Conservation (phyloP, 2,329 filamentous ascomycete genomes). For the Colletotrichum tofieldiae region DNA sequence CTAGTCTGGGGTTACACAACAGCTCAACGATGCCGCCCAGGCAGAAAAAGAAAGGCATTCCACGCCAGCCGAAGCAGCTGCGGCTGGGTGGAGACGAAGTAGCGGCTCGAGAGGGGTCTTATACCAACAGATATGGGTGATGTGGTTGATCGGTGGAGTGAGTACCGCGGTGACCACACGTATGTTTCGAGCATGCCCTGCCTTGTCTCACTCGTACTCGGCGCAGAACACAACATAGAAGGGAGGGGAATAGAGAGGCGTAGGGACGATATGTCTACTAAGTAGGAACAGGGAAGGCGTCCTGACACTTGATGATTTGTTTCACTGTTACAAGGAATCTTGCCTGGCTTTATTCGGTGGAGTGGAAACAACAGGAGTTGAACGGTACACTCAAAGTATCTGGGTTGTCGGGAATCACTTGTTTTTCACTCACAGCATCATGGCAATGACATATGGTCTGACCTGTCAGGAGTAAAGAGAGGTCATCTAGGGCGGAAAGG, state of each 20-base stretch:
- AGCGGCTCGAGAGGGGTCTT: not conserved
- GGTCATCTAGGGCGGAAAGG: not conserved
- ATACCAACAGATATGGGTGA: not conserved
- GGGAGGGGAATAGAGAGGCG: constrained; percentile 2
- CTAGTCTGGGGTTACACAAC: not conserved
- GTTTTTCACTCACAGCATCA: constrained; percentile 4
- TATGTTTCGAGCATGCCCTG: not conserved
- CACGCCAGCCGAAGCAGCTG: not conserved
- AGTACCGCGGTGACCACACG: not conserved
- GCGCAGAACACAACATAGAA: not conserved
- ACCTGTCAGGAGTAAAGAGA: not conserved
- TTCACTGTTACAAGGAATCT: not conserved
- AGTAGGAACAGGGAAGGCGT: constrained; percentile 6
- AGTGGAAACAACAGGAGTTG: constrained; percentile 12
- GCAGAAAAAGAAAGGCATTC: not conserved
- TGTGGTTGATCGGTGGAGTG: not conserved
- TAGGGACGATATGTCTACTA: not conserved
- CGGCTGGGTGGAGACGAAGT: not conserved
- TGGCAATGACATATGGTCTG: constrained; percentile 6
- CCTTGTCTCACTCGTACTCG: not conserved
- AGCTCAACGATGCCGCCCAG: not conserved
- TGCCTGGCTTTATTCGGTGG: constrained; percentile 2
- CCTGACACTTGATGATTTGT: constrained; percentile 14
- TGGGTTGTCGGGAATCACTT: not conserved
- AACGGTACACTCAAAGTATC: constrained; percentile 6